phyloP scores from a whole-genome alignment of 352 stramenopile genomes.

The Peronosclerospora sorghi region DNA sequence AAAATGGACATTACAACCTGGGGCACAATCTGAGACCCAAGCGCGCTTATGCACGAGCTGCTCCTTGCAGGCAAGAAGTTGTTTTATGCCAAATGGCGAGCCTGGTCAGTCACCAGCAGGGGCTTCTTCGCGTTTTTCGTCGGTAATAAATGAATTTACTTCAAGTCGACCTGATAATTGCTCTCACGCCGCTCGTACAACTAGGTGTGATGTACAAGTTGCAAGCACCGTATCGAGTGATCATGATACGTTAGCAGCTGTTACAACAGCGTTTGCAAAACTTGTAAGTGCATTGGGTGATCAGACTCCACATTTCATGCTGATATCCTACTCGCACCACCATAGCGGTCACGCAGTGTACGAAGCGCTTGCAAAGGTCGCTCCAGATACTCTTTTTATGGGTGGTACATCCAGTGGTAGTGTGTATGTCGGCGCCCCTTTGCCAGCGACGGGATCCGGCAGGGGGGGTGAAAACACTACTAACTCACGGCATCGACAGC shows the following conservation, averaged over 20 bases:
- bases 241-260: slow-evolving; percentile 41
- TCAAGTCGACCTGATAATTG: slow-evolving; percentile 12
- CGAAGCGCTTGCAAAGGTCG: slow-evolving; percentile 42
- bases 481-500: slow-evolving; percentile 24
- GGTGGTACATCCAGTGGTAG: slow-evolving; percentile 60
- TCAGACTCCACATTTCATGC: slow-evolving; percentile 63
- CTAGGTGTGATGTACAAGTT: slow-evolving; percentile 50
- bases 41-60: slow-evolving; percentile 72
- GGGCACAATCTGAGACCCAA: slow-evolving; percentile 41
- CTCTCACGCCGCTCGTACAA: slow-evolving; percentile 12
- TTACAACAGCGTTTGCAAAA: slow-evolving; percentile 41
- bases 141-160: slow-evolving; percentile 16
- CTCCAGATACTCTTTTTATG: slow-evolving; percentile 75
- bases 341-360: slow-evolving; percentile 47
- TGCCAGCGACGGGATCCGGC: slow-evolving; percentile 8
- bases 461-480: slow-evolving; percentile 19
- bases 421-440: slow-evolving; percentile 29
- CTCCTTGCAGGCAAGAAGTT: slow-evolving; percentile 61
- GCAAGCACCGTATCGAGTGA: slow-evolving; percentile 56
- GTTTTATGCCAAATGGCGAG: slow-evolving; percentile 28
- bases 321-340: slow-evolving; percentile 63
- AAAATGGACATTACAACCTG: slow-evolving; percentile 71
- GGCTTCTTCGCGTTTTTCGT: slow-evolving; percentile 23
- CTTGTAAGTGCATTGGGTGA: slow-evolving; percentile 48
- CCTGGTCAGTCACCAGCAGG: slow-evolving; percentile 20